These are phyloP conservation scores for Kurtzmaniella quercitrusa DNA, from an alignment of 1,139 yeast species.

Conservation along the genomic window DNA sequence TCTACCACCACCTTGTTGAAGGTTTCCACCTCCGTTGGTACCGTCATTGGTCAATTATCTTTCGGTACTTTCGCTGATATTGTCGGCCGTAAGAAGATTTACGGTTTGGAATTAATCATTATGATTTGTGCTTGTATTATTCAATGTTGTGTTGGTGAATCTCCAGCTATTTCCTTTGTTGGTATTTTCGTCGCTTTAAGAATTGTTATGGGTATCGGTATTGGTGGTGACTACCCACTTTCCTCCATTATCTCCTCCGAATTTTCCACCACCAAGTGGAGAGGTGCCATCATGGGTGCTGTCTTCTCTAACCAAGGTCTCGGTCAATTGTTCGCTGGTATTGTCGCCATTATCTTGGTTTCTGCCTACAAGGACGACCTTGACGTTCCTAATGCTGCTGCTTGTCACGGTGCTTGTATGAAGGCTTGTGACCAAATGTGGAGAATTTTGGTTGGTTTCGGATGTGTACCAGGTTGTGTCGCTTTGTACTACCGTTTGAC, in stretches of 20 bases:
- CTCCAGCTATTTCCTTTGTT: conserved; percentile 67
- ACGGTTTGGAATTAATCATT: conserved; percentile 80
- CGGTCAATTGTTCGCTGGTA: conserved; percentile 86
- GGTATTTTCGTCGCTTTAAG: conserved; percentile 74
- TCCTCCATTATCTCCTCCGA: conserved; percentile 90
- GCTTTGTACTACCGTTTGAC: conserved; percentile 88
- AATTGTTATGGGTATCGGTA: conserved; percentile 91
- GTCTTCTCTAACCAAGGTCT: conserved; percentile 91
- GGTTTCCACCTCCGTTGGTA: conserved; percentile 90
- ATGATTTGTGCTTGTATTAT: conserved; percentile 77
- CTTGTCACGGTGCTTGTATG: conserved; percentile 61
- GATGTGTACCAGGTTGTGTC: conserved; percentile 80
- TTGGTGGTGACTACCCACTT: conserved; percentile 98
- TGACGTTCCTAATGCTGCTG: conserved; percentile 45
- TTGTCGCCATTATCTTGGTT: conserved; percentile 68
- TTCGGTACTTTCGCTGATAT: conserved; percentile 85
- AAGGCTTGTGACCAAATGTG: conserved; percentile 89
- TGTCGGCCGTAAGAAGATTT: conserved; percentile 83
- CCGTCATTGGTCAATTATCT: conserved; percentile 85
- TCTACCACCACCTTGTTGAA: conserved; percentile 73
- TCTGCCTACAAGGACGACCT: conserved; percentile 66
- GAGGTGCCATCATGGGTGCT: conserved; percentile 95
- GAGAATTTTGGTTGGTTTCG: conserved; percentile 85
- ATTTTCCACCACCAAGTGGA: conserved; percentile 87
- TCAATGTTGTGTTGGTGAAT: conserved; percentile 66